Evolutionary conservation across 441 rosid genomes (phyloP).

Genomic region (Jatropha multifida): DNA sequence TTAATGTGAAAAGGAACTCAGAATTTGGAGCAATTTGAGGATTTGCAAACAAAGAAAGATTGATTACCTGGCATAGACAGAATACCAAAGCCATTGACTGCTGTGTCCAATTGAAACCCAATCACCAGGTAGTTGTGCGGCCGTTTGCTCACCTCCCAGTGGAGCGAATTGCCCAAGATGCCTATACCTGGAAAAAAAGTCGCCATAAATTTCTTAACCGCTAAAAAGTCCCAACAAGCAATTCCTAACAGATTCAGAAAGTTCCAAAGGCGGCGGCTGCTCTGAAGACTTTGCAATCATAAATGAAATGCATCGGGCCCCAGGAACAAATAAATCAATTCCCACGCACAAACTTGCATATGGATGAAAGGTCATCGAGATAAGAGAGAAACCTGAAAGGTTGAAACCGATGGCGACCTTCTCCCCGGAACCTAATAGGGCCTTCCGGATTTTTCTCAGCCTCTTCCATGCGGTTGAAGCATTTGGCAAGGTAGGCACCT

Average conservation of each 20-base stretch:
- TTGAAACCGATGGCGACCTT: slow-evolving; percentile 90
- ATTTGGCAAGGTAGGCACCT: slow-evolving; percentile 84
- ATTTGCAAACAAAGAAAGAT: background rate
- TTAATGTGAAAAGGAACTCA: background rate
- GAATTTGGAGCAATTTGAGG: background rate
- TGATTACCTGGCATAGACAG: slow-evolving; percentile 68
- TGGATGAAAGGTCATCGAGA: background rate
- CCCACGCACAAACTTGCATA: background rate
- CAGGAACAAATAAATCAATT: background rate
- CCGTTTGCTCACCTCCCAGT: slow-evolving; percentile 78
- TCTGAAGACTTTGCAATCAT: background rate
- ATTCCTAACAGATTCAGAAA: background rate
- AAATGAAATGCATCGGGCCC: background rate
- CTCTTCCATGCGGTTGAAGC: slow-evolving; percentile 92
- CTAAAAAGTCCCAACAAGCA: background rate
- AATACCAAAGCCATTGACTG: slow-evolving; percentile 83
- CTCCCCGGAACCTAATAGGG: slow-evolving; percentile 86
- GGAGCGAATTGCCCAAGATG: slow-evolving; percentile 87
- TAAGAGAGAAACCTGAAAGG: slow-evolving; percentile 66
- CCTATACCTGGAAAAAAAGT: slow-evolving; percentile 46
- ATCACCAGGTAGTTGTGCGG: slow-evolving; percentile 78
- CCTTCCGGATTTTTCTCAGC: slow-evolving; percentile 92
- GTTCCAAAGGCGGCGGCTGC: background rate
- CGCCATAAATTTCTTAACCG: background rate
- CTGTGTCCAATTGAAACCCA: slow-evolving; percentile 77